Evolutionary conservation across 805 yeast species (phyloP), one percentile per base, ranked within the genome.

Genomic region (Pichia cephalocereana): DNA sequence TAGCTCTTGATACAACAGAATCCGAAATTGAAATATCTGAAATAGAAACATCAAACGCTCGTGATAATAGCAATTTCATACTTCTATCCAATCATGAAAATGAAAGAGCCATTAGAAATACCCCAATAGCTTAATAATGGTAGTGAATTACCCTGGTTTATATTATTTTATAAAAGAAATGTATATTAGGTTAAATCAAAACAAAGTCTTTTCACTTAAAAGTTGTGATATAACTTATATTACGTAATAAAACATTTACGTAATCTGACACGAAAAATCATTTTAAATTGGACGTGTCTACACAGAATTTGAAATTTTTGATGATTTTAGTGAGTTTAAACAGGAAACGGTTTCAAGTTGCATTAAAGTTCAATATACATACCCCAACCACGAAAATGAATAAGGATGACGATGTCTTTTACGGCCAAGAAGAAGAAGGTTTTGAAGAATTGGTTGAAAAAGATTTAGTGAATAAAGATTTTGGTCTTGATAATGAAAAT

Each of bases 391-490:
- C 4, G 12, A 34, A 34, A 7, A 17, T 39, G 12, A 45, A 44
- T 47, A 38, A n/a, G 8, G 53, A 54, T 44, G 50, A 47, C 1
- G 50, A 45, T 11, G 53, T 44, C 18, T 56, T 47, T 46, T 51
- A 47, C 32, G 52, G 55, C 40, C 63, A 60, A 28, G 54, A 56
- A 12, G 57, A 56, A 19, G 44, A 50, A n/a, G 53, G 46, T 14
- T 52, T 50, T 43, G 53, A 51, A 43, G 62, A 54, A 46, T 48
- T 52, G 26, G 42, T 50, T 30, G 54, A 54, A 40, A 46, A 27
- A 41, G 46, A 28, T 44, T 38, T 50, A 19, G 47, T 31, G 3
- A 40, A 34, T 8, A 41, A 27, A 4, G 44, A 34, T 23, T 49
- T 46, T 30, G 52, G 49, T 18, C 28, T 32, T 9, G 51, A 48